Evolutionary conservation across 495 filamentous ascomycete species (phyloP), one percentile per base, ranked within the genome.

Genomic region (Penicillium goetzii): DNA sequence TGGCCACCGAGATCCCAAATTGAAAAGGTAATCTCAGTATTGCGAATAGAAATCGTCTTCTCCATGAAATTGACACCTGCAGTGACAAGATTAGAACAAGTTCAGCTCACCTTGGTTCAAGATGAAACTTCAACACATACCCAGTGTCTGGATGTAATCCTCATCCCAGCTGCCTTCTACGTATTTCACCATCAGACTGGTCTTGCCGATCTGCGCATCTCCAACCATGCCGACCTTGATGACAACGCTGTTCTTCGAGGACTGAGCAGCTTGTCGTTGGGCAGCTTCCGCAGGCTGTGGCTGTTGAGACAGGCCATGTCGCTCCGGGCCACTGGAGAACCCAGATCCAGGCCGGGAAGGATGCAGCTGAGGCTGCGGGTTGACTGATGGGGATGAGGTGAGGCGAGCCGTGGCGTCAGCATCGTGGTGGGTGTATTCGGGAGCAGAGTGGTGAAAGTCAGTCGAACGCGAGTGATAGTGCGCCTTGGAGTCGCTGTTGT

Each of bases 171-270:
- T 96, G 26, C 95, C 95, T 78, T 99, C 95, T 40, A 99, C 95
- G 69, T 99, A 99, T 78, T 99, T 99, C 56, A 99, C 95, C 95
- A 99, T 99, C 73, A 99, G 74, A 67, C 93, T 97, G 4, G 95
- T 99, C 83, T 99, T 99, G 62, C 95, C 95, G 68, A 99, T 99
- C 75, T 99, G 95, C 59, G 95, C 95, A 81, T 99, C 95, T 56
- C 95, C 95, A 32, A 99, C 95, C 96, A 99, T 99, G 61, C 95
- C 95, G 50, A 99, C 95, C 76, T 99, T 99, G 79, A 99, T 97
- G 41, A 99, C 95, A 14, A 99, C 96, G 63, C 92, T 93, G 70
- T 91, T 92, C 73, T 91, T 91, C 28, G 78, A 80, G 53, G 74
- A 68, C 63, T 80, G 81, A 2, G 79, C 58, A 2, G 78, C 63